Evolutionary conservation across 345 rosid genomes (phyloP), one percentile per base, ranked within the genome.

Genomic region (Aquilaria malaccensis): DNA sequence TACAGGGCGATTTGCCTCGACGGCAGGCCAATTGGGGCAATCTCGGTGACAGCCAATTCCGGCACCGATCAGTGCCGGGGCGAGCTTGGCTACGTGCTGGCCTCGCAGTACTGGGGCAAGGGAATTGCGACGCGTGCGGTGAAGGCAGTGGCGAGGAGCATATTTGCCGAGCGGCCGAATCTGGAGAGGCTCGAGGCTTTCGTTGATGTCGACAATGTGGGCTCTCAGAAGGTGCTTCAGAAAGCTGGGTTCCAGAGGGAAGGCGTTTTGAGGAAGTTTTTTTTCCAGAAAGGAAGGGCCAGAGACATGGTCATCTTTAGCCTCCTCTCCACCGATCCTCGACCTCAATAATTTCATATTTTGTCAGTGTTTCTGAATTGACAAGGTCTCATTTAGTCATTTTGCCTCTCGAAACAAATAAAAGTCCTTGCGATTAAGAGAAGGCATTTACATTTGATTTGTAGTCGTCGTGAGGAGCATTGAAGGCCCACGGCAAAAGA

Each of bases 171-270:
- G 54, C 68, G 60, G 70, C 80, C 80, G 13, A 66, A 79, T 56
- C 58, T 86, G 82, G 75, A 80, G 79, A 84, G 91, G 61, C 67
- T 86, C 13, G 89, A 86, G 55, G 94, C 89, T 13, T 32, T 83
- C 7, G 91, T 83, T 0, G 85, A 80, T 45, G 80, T 86, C 0
- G 77, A 77, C 0, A 84, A 91, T 47, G 72, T 67, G 0, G 88
- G 81, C 2, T 91, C 91, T 13, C 87, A 77, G 49, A 83, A 71
- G 72, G 91, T 76, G 65, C 61, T 83, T 59, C 86, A 84, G 66
- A 86, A 91, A 51, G 88, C 80, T 69, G 91, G 91, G 52, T 85
- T 87, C 66, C 47, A 9, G 3, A 81, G 72, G 63, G 95, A 87
- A 71, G 93, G 89, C 46, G 82, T 81, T 31, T 72, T 82, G 10